Conservation (phyloP, 192 early-diverging fungal species). For the Entomortierella beljakovae region DNA sequence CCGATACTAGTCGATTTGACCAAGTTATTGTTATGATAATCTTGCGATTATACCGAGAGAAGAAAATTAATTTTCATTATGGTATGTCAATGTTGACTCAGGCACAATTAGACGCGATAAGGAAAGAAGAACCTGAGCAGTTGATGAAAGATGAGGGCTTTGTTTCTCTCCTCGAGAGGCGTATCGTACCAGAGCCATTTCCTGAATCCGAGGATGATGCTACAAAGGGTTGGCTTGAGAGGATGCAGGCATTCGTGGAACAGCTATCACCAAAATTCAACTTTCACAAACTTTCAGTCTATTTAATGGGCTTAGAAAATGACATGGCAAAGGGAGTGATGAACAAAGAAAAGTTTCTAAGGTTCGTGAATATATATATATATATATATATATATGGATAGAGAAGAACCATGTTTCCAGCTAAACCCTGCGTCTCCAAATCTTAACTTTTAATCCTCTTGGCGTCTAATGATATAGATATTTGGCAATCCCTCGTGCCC, state of each 20-base stretch:
- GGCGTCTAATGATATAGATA: neutral
- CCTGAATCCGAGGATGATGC: constrained; percentile 9
- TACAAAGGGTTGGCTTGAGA: constrained; percentile 28
- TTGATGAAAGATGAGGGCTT: constrained; percentile 35
- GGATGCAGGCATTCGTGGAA: constrained; percentile 35
- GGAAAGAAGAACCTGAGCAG: neutral
- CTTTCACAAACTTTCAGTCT: constrained; percentile 36
- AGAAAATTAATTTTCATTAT: constrained; percentile 5
- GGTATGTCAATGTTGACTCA: constrained; percentile 4
- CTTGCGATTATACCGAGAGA: constrained; percentile 11
- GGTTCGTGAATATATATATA: no score
- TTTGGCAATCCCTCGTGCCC: constrained; percentile 26
- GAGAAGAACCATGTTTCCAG: no score
- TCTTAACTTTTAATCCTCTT: neutral
- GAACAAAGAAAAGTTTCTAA: constrained; percentile 38
- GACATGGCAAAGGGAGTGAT: constrained; percentile 24
- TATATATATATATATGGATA: no score
- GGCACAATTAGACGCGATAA: constrained; percentile 22
- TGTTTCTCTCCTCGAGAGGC: constrained; percentile 23
- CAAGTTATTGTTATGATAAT: constrained; percentile 21
- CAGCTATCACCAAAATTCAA: constrained; percentile 44
- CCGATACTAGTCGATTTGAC: constrained; percentile 28
- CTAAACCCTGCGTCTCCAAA: no score
- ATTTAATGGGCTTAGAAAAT: constrained; percentile 26
- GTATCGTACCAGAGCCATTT: constrained; percentile 26